Percentiles rank a stretch among this genome's conserved stretches.
Evolutionary conservation across 768 basidiomycete genomes (phyloP).

Genomic region (Hemileccinum impolitum): DNA sequence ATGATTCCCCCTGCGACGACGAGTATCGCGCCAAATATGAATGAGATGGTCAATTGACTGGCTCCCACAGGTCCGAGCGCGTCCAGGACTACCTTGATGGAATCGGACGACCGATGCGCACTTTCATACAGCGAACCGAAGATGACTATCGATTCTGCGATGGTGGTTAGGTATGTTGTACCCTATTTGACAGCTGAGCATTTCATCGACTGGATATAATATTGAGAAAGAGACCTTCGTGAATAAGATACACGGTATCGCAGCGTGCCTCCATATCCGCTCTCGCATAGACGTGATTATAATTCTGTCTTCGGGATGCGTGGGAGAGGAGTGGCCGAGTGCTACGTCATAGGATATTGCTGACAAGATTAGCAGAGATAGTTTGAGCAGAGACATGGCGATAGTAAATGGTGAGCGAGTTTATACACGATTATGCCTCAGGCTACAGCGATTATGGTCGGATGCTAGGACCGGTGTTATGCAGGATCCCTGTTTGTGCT

Average conservation of each 20-base stretch:
- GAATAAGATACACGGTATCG: too few relatives aligned
- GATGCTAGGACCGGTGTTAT: too few relatives aligned
- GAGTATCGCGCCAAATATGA: constrained; percentile 6
- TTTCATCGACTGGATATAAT: too few relatives aligned
- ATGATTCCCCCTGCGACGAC: too few relatives aligned
- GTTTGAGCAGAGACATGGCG: constrained; percentile 9
- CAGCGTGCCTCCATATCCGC: constrained; percentile 3
- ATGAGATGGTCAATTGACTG: background rate
- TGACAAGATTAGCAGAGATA: constrained; percentile 7
- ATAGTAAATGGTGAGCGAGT: background rate
- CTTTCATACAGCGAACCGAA: background rate
- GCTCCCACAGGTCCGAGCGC: constrained; percentile 11
- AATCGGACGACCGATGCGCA: background rate
- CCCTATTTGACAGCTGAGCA: too few relatives aligned
- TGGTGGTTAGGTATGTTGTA: background rate
- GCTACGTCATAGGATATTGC: constrained; percentile 4
- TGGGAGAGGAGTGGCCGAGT: background rate
- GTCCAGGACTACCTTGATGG: background rate
- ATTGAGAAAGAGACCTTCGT: too few relatives aligned
- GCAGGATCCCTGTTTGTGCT: too few relatives aligned
- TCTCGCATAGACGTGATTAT: constrained; percentile 3
- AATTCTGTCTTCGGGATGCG: constrained; percentile 1
- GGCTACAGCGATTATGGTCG: too few relatives aligned
- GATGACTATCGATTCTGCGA: constrained; percentile 4
- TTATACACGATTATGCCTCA: too few relatives aligned